Evolutionary conservation across 2,329 filamentous ascomycete species (phyloP), one percentile per base, ranked within the genome.

Genomic region (Aspergillus phoenicis): DNA sequence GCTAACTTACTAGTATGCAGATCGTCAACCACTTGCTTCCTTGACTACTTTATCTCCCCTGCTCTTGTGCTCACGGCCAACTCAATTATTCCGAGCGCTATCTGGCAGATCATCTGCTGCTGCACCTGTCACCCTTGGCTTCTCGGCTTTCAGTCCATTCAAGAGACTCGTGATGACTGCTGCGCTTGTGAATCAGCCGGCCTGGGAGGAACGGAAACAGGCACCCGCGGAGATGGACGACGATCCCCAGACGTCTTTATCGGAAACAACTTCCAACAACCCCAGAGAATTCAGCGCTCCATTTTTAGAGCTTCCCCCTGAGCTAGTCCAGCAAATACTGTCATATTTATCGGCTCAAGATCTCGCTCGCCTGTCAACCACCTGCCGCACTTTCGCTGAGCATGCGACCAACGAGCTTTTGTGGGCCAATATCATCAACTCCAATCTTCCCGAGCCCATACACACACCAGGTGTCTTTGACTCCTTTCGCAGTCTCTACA

Each of bases 291-390:
- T 56, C 15, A 49, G 57, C 3, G 66, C 71, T 10, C 62, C 68
- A 1, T 55, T 78, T 1, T 64, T 72, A 30, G 72, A 76, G 20
- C 83, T 97, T 1, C 93, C 93, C 0, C 76, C 86, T 11, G 93
- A 97, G 73, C 81, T 97, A 8, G 80, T 96, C 33, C 84, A 90
- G 66, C 78, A 84, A n/a, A 87, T 97, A 51, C 78, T 96, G 13
- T 81, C 81, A 36, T 87, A 85, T 69, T 83, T 97, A 5, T 77
- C 84, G 0, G 84, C 91, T 0, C 66, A 80, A 41, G 89, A 93
- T 60, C 84, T 97, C 10, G 82, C 82, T 26, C 75, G 78, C 1
- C 73, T 88, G 11, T 85, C 87, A 2, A 77, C 78, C 8, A 88
- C 88, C 24, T 94, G 88, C 74, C 87, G 79, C 24, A 71, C 75